A percentile compares a stretch with the other conserved stretches of the same genome.
Evolutionary conservation across 768 basidiomycete species (phyloP).

Genomic region (Vararia minispora): DNA sequence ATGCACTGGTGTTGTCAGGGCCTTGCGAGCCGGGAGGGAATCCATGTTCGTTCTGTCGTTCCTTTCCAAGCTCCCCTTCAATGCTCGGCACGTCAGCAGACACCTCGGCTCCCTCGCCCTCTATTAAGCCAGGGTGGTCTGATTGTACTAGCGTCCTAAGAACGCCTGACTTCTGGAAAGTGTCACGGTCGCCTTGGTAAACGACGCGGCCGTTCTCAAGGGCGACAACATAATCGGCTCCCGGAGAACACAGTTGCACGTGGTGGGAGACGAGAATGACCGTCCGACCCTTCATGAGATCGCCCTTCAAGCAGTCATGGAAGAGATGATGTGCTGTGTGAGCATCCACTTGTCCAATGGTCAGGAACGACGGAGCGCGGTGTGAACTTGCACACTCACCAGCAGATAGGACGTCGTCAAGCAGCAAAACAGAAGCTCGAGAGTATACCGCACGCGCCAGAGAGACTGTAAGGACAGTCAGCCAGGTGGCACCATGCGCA

Average conservation of each 20-base stretch:
- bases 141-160: constrained; percentile 60
- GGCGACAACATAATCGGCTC: constrained; percentile 73
- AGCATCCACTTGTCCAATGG: constrained; percentile 51
- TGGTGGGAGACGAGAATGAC: constrained; percentile 90
- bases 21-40: constrained; percentile 21
- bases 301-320: constrained; percentile 68
- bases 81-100: constrained; percentile 24
- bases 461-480: constrained; percentile 32
- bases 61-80: constrained; percentile 9
- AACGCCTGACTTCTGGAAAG: constrained; percentile 57
- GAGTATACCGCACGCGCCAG: constrained; percentile 86
- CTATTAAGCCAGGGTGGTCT: constrained; percentile 23
- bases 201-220: constrained; percentile 73
- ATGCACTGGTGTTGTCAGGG: constrained; percentile 16
- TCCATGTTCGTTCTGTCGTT: constrained; percentile 24
- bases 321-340: constrained; percentile 79
- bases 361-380: background rate
- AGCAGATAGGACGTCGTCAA: constrained; percentile 70
- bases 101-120: constrained; percentile 28
- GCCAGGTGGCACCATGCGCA: too few relatives aligned
- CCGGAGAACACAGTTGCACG: constrained; percentile 76
- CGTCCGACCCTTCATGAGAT: constrained; percentile 68
- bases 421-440: constrained; percentile 65
- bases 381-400: constrained; percentile 18
- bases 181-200: constrained; percentile 56